phyloP scores from a whole-genome alignment of 2,329 filamentous ascomycete species.

The Aspergillus fischeri region DNA sequence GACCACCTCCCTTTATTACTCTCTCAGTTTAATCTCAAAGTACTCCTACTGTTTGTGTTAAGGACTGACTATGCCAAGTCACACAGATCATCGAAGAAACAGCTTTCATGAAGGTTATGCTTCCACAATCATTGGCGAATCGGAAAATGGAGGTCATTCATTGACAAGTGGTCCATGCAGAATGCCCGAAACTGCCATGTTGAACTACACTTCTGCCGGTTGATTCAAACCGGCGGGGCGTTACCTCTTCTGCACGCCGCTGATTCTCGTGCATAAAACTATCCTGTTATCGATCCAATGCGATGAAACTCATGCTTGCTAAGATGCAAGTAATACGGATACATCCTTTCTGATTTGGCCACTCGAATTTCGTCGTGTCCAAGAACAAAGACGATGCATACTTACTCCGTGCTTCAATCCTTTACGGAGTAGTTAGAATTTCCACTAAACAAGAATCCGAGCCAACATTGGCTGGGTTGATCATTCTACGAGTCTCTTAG shows the following conservation, averaged over 20 bases:
- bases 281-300: conserved; percentile 14
- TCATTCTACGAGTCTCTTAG: background rate
- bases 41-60: background rate
- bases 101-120: background rate
- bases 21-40: no score
- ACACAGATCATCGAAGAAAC: background rate
- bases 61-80: background rate
- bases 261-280: conserved; percentile 22
- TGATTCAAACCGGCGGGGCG: conserved; percentile 24
- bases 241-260: conserved; percentile 19
- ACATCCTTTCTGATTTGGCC: conserved; percentile 3
- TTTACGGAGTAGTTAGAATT: background rate
- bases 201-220: conserved; percentile 19
- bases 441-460: background rate
- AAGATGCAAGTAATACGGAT: conserved; percentile 8
- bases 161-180: conserved; percentile 12
- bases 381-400: background rate
- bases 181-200: conserved; percentile 6
- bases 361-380: background rate
- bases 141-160: background rate
- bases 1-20: no score
- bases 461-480: background rate
- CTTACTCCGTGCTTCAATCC: background rate
- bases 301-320: conserved; percentile 6
- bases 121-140: background rate